A percentile compares a stretch with the other conserved stretches of the same genome.
These are phyloP conservation scores for Aspergillus diversus DNA, from an alignment of 495 filamentous ascomycete genomes.

Conservation along the genomic window DNA sequence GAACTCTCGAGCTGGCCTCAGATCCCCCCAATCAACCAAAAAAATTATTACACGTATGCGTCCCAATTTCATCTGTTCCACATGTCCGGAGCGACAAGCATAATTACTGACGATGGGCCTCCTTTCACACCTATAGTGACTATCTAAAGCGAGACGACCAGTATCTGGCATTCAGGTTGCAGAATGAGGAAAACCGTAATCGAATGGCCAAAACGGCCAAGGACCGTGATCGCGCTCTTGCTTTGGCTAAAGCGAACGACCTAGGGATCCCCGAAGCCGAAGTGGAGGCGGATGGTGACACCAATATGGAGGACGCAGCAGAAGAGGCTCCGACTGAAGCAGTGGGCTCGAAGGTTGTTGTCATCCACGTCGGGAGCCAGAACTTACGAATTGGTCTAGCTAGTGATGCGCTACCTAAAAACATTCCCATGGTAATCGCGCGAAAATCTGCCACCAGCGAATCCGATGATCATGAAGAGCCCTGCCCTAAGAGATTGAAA, in stretches of 20 bases:
- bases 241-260: conserved; percentile 60
- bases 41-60: conserved; percentile 98
- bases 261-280: conserved; percentile 52
- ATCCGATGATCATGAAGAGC: conserved; percentile 77
- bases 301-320: conserved; percentile 62
- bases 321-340: conserved; percentile 60
- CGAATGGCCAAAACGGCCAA: conserved; percentile 80
- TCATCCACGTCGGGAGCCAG: conserved; percentile 98
- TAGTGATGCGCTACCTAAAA: conserved; percentile 92
- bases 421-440: conserved; percentile 90
- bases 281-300: conserved; percentile 60
- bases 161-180: conserved; percentile 82
- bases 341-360: conserved; percentile 88
- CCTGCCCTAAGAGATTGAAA: conserved; percentile 86
- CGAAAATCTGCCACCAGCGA: conserved; percentile 74
- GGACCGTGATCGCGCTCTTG: conserved; percentile 82
- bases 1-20: conserved; percentile 93
- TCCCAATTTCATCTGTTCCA: conserved; percentile 7
- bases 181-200: conserved; percentile 79
- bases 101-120: conserved; percentile 1
- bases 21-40: conserved; percentile 92
- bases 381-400: conserved; percentile 91
- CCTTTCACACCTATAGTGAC: conserved; percentile 58
- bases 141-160: conserved; percentile 99
- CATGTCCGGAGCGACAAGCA: background rate